A percentile compares a stretch with the other conserved stretches of the same genome.
Conservation (phyloP, 352 stramenopile genomes). For the Phytophthora sp. region DNA sequence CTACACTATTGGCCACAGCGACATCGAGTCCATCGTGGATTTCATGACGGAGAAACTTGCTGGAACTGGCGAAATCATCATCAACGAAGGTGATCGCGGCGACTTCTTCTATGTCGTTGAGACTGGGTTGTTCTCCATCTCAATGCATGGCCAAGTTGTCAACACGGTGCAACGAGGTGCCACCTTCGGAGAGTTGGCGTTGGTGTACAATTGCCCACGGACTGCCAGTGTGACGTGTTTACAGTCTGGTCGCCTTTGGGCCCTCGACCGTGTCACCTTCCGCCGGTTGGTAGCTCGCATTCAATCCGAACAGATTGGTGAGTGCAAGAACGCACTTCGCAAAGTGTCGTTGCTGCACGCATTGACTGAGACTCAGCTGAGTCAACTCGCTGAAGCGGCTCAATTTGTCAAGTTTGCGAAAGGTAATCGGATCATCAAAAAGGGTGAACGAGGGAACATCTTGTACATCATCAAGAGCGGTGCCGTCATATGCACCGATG, state of each 20-base stretch:
- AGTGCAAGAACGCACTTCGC: slow-evolving; percentile 72
- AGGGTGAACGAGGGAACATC: slow-evolving; percentile 80
- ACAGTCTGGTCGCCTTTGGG: slow-evolving; percentile 71
- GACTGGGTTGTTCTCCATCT: slow-evolving; percentile 87
- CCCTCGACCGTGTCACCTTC: slow-evolving; percentile 89
- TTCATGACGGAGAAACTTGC: slow-evolving; percentile 61
- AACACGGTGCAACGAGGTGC: slow-evolving; percentile 73
- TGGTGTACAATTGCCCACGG: slow-evolving; percentile 96
- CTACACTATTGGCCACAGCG: slow-evolving; percentile 56
- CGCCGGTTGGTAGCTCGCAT: slow-evolving; percentile 83
- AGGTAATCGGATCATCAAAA: slow-evolving; percentile 83
- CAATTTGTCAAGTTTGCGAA: slow-evolving; percentile 72
- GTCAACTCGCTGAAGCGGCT: slow-evolving; percentile 63
- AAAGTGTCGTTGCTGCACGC: slow-evolving; percentile 59
- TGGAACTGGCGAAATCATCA: slow-evolving; percentile 50
- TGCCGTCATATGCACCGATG: slow-evolving; percentile 64
- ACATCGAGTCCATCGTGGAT: slow-evolving; percentile 60
- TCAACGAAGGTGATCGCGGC: slow-evolving; percentile 66
- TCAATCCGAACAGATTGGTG: slow-evolving; percentile 62
- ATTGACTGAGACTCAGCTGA: slow-evolving; percentile 66
- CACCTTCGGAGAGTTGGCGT: slow-evolving; percentile 95
- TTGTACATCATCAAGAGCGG: slow-evolving; percentile 90
- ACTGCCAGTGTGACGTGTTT: slow-evolving; percentile 86
- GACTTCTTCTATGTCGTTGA: slow-evolving; percentile 88
- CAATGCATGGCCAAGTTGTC: slow-evolving; percentile 82